Evolutionary conservation across 805 yeast genomes (phyloP).

Genomic region (Alloascoidea africana): DNA sequence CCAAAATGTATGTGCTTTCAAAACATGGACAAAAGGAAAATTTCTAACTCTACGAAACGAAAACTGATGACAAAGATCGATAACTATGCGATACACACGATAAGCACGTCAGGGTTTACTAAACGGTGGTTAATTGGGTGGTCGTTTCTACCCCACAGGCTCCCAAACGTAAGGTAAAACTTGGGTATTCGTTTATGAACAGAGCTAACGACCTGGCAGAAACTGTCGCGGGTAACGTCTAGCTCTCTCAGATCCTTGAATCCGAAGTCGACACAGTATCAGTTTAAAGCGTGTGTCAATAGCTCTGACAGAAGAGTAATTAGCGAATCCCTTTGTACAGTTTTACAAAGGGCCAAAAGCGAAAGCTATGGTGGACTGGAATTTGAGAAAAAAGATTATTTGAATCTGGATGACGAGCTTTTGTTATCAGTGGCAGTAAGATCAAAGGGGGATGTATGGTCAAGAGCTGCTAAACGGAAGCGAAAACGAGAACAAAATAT

Average conservation of each 20-base stretch:
- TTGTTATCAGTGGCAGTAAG: background rate
- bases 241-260: background rate
- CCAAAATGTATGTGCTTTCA: background rate
- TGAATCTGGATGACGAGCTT: no score
- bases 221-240: background rate
- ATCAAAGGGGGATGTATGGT: background rate
- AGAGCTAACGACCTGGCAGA: background rate
- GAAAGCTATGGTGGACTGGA: background rate
- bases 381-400: background rate
- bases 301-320: no score
- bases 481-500: background rate
- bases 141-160: slow-evolving; percentile 1
- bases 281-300: background rate
- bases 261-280: background rate
- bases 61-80: background rate
- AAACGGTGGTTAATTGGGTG: slow-evolving; percentile 1
- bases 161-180: background rate
- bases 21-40: background rate
- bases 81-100: background rate
- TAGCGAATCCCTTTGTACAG: background rate
- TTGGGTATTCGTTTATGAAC: background rate
- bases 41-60: background rate
- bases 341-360: background rate
- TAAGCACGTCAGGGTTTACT: background rate
- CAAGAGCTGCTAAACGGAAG: background rate